Evolutionary conservation across 1,284 basidiomycete species (phyloP).

Genomic region (Ceraceosorus guamensis): DNA sequence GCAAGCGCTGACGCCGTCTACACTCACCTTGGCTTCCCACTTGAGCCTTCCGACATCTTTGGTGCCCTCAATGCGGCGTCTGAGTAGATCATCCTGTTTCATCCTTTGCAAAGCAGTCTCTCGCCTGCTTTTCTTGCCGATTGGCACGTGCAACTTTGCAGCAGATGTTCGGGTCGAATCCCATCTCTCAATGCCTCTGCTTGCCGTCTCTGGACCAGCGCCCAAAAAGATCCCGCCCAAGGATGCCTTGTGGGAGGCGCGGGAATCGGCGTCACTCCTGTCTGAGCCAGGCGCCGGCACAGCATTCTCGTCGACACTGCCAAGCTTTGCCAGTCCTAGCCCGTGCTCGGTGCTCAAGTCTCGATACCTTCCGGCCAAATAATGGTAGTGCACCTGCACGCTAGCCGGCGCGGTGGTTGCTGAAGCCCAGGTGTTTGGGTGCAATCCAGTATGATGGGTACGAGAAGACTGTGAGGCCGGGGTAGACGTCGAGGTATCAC

Average conservation of each 20-base stretch:
- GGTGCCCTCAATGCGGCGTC: constrained; percentile 16
- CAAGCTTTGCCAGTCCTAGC: constrained; percentile 14
- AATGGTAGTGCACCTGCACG: constrained; percentile 20
- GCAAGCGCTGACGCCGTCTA: background rate
- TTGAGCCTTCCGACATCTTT: constrained; percentile 21
- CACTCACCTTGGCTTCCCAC: constrained; percentile 28
- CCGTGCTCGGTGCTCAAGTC: constrained; percentile 17
- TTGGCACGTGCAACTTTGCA: background rate
- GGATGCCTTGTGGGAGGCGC: background rate
- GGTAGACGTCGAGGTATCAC: too few relatives aligned
- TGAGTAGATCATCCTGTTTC: constrained; percentile 16
- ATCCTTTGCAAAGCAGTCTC: constrained; percentile 17
- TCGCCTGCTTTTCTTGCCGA: background rate
- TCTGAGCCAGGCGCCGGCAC: background rate
- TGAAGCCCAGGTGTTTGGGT: background rate
- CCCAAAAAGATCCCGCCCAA: background rate
- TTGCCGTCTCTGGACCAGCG: background rate
- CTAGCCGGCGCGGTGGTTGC: constrained; percentile 14
- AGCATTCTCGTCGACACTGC: background rate
- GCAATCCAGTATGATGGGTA: too few relatives aligned
- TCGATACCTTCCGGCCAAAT: constrained; percentile 19
- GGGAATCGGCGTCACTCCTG: background rate
- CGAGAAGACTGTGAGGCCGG: too few relatives aligned
- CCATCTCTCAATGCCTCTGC: too few relatives aligned
- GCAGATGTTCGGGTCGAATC: too few relatives aligned